Conservation (phyloP, 2,329 filamentous ascomycete species). For the Neofusicoccum sp. region DNA sequence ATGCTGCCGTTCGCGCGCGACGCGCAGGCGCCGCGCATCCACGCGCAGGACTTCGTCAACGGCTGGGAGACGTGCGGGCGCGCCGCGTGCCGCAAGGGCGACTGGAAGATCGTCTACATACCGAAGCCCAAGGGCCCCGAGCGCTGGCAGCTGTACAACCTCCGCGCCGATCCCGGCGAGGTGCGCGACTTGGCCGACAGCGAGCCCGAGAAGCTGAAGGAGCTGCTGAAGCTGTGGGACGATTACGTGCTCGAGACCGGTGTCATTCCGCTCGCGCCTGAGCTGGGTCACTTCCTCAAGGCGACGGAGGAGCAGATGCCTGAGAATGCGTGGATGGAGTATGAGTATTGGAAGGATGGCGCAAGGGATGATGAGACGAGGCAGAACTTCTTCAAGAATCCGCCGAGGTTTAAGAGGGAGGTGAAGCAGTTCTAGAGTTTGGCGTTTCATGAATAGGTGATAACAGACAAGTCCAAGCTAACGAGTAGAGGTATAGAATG, state of each 20-base stretch:
- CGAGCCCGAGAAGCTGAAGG: conserved; percentile 47
- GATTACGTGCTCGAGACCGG: conserved; percentile 62
- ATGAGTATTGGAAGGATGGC: conserved; percentile 64
- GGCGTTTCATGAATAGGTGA: no score
- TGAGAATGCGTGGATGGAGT: conserved; percentile 67
- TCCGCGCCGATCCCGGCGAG: conserved; percentile 56
- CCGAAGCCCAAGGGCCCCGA: conserved; percentile 59
- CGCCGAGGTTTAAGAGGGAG: conserved; percentile 33
- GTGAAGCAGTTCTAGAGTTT: conserved; percentile 24
- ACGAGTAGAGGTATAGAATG: no score
- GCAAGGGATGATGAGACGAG: conserved; percentile 43
- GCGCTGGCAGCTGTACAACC: conserved; percentile 61
- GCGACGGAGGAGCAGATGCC: conserved; percentile 67
- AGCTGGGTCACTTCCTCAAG: conserved; percentile 60
- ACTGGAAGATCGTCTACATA: conserved; percentile 63
- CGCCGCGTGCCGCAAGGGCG: conserved; percentile 57
- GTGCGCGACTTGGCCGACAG: conserved; percentile 47
- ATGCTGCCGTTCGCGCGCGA: conserved; percentile 49
- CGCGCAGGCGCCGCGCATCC: conserved; percentile 40
- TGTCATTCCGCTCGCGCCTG: conserved; percentile 61
- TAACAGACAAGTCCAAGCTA: no score
- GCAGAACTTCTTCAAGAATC: conserved; percentile 35
- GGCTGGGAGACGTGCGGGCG: conserved; percentile 61
- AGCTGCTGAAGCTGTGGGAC: conserved; percentile 59
- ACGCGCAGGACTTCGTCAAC: conserved; percentile 55